These are phyloP conservation scores for Phlyctochytrium bullatum DNA, from an alignment of 192 early-diverging fungal genomes.

Conservation along the genomic window DNA sequence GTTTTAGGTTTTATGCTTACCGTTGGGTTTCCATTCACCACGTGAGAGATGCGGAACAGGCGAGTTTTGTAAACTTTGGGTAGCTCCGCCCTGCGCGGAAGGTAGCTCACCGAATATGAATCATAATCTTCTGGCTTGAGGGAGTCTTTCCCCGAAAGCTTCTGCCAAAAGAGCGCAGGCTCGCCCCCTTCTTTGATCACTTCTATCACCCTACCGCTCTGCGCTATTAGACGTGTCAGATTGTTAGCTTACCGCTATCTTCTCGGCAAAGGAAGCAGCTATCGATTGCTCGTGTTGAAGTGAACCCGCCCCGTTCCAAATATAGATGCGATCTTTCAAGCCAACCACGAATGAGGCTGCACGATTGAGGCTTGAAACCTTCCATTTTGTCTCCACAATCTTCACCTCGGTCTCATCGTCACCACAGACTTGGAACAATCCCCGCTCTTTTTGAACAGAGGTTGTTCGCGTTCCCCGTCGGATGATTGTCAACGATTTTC, in stretches of 20 bases:
- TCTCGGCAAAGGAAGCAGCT: constrained; percentile 17
- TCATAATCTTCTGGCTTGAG: constrained; percentile 9
- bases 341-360: constrained; percentile 21
- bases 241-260: constrained; percentile 21
- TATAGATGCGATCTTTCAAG: constrained; percentile 13
- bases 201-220: background rate
- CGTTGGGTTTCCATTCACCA: constrained; percentile 34
- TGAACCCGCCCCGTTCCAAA: constrained; percentile 36
- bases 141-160: constrained; percentile 12
- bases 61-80: constrained; percentile 2
- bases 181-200: constrained; percentile 17
- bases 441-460: background rate
- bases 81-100: no score
- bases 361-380: constrained; percentile 20
- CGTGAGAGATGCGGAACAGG: constrained; percentile 33
- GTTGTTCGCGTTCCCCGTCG: constrained; percentile 14
- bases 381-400: constrained; percentile 22
- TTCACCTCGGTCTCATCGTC: constrained; percentile 7
- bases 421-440: constrained; percentile 27
- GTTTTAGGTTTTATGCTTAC: constrained; percentile 3
- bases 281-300: constrained; percentile 13
- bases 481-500: constrained; percentile 8
- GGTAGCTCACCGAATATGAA: no score
- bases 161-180: constrained; percentile 29
- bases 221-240: background rate